Evolutionary conservation across 345 rosid species (phyloP), one percentile per base, ranked within the genome.

Genomic region (Gossypium arboreum): DNA sequence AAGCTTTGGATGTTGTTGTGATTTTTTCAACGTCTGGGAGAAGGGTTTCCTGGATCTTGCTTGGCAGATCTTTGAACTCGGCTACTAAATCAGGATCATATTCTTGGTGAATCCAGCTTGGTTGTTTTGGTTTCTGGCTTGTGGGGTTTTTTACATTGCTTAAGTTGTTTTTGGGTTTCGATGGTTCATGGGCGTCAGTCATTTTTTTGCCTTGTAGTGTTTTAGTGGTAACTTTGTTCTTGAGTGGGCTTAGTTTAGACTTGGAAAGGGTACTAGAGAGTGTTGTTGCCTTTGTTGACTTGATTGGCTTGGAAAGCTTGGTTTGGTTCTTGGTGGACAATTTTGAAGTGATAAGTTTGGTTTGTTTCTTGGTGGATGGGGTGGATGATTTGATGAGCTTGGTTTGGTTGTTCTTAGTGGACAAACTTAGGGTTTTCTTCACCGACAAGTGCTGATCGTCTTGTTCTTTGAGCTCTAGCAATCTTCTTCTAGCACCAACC

Each of bases 1-100:
- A 96, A 66, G 81, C 86, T 76, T 86, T 92, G 58, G 98, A 96
- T 25, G 88, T 81, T 0, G 84, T 78, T 64, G 98, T 93, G 89
- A 96, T 85, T 82, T 76, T 84, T 66, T 92, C 97, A 1, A 93
- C 87, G 84, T 96, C 97, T 52, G 98, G 99, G 16, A 91, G 10
- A 3, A 96, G 69, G 0, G 90, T 83, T 79, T 87, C 83, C 57
- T 92, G 98, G 84, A 96, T 90, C 73, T 75, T 91, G 34, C 76
- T 78, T 0, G 94, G 97, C 2, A 96, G 92, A 75, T 89, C 92
- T 84, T 94, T 86, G 81, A 93, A 89, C 74, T 90, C 97, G 0
- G 81, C 34, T 0, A 88, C 90, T 55, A 93, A 81, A 77, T 92
- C 96, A 12, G 84, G 85, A 9, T 88, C 92, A 16, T 86, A 89